Conservation (phyloP, 495 filamentous ascomycete genomes). For the Hypoxylon fragiforme region DNA sequence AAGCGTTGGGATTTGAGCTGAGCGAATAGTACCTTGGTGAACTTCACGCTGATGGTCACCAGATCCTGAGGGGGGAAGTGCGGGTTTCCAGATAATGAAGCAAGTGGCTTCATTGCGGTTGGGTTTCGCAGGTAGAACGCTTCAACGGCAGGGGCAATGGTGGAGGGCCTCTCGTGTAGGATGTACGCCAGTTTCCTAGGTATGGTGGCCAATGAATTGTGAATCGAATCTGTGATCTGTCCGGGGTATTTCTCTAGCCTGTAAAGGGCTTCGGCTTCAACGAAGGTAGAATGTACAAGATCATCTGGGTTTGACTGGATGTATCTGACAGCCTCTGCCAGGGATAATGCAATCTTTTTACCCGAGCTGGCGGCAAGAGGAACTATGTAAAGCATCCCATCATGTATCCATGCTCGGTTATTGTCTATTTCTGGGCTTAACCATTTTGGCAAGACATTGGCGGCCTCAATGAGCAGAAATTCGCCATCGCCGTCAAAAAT, state of each 20-base stretch:
- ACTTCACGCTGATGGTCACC: conserved; percentile 74
- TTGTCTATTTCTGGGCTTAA: conserved; percentile 87
- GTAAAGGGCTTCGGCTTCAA: conserved; percentile 90
- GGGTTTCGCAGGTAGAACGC: conserved; percentile 93
- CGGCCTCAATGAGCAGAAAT: conserved; percentile 93
- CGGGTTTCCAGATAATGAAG: conserved; percentile 45
- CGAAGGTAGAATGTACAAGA: conserved; percentile 64
- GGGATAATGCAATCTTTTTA: conserved; percentile 53
- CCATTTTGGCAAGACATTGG: conserved; percentile 85
- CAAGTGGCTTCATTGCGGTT: conserved; percentile 69
- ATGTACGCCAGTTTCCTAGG: conserved; percentile 84
- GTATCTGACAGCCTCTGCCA: conserved; percentile 62
- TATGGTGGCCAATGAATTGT: conserved; percentile 70
- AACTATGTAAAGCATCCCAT: conserved; percentile 73
- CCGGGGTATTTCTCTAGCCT: conserved; percentile 79
- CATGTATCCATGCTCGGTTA: conserved; percentile 82
- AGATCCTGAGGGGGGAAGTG: conserved; percentile 76
- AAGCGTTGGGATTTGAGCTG: conserved; percentile 93
- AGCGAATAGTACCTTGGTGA: conserved; percentile 88
- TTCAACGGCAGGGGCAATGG: conserved; percentile 82
- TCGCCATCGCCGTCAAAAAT: conserved; percentile 89
- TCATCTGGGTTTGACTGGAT: conserved; percentile 55
- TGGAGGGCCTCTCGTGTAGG: conserved; percentile 68
- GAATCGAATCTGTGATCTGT: conserved; percentile 69
- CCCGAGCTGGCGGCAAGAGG: conserved; percentile 47